Conservation (phyloP, 345 rosid genomes). For the Acer saccharum region DNA sequence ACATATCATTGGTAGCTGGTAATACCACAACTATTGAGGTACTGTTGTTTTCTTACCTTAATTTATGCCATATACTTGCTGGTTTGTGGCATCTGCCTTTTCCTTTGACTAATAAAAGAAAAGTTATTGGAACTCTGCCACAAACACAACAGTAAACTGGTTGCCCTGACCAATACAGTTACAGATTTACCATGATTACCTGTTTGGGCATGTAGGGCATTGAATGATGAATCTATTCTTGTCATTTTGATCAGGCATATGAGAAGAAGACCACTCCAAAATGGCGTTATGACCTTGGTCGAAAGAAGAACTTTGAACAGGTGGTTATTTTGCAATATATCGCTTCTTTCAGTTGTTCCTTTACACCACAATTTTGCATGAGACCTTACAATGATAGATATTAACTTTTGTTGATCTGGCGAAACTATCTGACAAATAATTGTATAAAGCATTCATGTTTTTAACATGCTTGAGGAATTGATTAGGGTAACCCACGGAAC, state of each 20-base stretch:
- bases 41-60: constrained; percentile 17
- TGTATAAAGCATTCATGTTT: neutral
- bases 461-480: neutral
- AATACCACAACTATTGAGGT: constrained; percentile 99
- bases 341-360: constrained; percentile 9
- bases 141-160: neutral
- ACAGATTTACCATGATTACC: neutral
- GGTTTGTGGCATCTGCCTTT: neutral
- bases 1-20: constrained; percentile 73
- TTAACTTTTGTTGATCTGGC: neutral
- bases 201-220: neutral
- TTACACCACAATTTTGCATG: neutral
- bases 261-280: constrained; percentile 89
- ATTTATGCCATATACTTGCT: neutral
- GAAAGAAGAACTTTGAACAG: constrained; percentile 90
- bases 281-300: constrained; percentile 96
- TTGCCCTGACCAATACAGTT: neutral
- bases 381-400: neutral
- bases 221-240: constrained; percentile 13
- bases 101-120: neutral
- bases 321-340: constrained; percentile 33
- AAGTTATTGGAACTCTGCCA: neutral
- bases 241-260: constrained; percentile 67
- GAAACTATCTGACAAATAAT: neutral
- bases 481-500: neutral